Evolutionary conservation across 306 rosid genomes (phyloP), one percentile per base, ranked within the genome.

Genomic region (Clitoria ternatea): DNA sequence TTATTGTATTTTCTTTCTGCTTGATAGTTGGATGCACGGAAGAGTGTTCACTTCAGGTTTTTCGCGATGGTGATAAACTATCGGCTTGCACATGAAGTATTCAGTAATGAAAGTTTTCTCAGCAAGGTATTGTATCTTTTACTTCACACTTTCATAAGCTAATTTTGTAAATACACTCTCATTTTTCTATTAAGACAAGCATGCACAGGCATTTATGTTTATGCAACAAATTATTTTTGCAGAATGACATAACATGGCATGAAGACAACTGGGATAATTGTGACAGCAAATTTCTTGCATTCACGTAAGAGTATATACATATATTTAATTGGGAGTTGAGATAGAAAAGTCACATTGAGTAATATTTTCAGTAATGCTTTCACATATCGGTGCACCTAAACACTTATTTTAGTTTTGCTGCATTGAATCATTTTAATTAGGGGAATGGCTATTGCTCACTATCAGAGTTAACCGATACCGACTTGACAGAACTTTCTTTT

Each of bases 231-330:
- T 40, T 57, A 2, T 65, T 33, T 54, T 13, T 82, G 85, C 89
- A 94, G 99, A 68, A 60, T 56, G 95, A 94, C 42, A 83, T 94
- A 63, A 94, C 96, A 19, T 94, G 99, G 99, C 99, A 91, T 50
- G 99, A 94, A 79, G 85, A 88, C 86, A 87, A 87, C 68, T 94
- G 99, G 97, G 82, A 57, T 73, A 85, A 89, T 56, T 50, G 40
- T 33, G 88, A 89, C 17, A 91, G 99, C 92, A 94, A 73, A 79
- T 94, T 94, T 78, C 92, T 91, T 22, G 99, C 99, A 68, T 94
- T 91, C 74, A 89, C 99, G 97, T 94, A 83, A 89, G 97, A 43
- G 64, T 48, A 63, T 61, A 37, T 35, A 12, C 44, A 35, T 32
- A 36, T 62, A 18, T 56, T 60, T 44, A 11, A 5, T 50, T 59